Evolutionary conservation across 2,329 filamentous ascomycete genomes (phyloP), one percentile per base, ranked within the genome.

Genomic region (Ambrosiella beaveri): DNA sequence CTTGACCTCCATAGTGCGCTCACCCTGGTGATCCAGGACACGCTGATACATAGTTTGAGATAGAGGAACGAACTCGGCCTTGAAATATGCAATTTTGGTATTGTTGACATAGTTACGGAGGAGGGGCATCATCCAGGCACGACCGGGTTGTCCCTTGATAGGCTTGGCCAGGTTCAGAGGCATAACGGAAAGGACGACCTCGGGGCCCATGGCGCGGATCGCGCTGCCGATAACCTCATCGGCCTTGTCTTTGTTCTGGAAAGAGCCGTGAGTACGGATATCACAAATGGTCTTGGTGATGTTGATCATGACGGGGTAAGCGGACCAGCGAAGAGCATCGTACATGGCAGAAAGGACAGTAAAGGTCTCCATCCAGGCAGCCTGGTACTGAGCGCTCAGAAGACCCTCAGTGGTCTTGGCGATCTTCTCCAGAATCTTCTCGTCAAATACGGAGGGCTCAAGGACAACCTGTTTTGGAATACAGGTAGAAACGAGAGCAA

Each of bases 1-100:
- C 75, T 98, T 98, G 67, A 93, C 80, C 68, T 97, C 89, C 78
- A 95, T 90, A 0, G 88, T 93, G 75, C 95, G 96, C 66, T 91
- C 86, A 12, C 81, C 82, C 19, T 80, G 74, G 65, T 94, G 86
- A 62, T 95, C 85, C 52, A 95, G 74, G 4, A 97, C 86, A 63
- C 80, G 82, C 68, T 97, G 88, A 69, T 91, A 96, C 75, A 98
- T 86, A 54, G 79, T 73, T 68, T 95, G 86, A 67, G 91, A 97
- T 27, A 98, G 74, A 13, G 93, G 89, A 5, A 96, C 82, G 69
- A 98, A 82, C 65, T 94, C 88, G 2, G 76, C 74, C 64, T 83
- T 84, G 76, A 98, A 98, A 69, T 96, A 89, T 1, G 77, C 76
- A 11, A 98, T 74, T 61, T 85, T 82, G 1, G 93, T 94, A 72